Evolutionary conservation across 2,329 filamentous ascomycete species (phyloP).

Genomic region (Myriangium duriaei): DNA sequence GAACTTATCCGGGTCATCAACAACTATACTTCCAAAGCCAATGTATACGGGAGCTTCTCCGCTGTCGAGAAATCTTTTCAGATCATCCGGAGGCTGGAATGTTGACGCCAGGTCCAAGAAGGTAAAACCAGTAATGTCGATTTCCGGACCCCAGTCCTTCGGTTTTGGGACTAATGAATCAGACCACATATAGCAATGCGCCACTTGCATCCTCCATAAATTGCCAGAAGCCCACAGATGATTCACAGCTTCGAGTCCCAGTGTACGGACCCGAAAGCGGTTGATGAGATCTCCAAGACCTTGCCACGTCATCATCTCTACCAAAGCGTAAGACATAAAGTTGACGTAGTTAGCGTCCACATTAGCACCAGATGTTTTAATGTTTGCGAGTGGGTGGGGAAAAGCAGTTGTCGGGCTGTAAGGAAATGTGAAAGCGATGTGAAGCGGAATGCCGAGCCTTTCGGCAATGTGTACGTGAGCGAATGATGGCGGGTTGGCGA

Average conservation of each 20-base stretch:
- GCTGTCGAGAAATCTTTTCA: conserved; percentile 39
- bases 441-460: conserved; percentile 61
- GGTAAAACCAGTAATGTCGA: conserved; percentile 24
- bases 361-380: conserved; percentile 50
- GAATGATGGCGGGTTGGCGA: conserved; percentile 70
- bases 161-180: conserved; percentile 32
- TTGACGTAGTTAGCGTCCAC: conserved; percentile 63
- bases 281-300: conserved; percentile 66
- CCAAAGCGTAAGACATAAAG: conserved; percentile 67
- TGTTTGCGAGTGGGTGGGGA: conserved; percentile 64
- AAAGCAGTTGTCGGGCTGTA: conserved; percentile 66
- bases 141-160: conserved; percentile 29
- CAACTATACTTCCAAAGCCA: conserved; percentile 64
- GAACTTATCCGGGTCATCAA: conserved; percentile 57
- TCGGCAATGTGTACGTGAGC: conserved; percentile 72
- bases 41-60: conserved; percentile 57
- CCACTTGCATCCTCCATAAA: conserved; percentile 59
- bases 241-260: conserved; percentile 61
- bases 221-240: conserved; percentile 66
- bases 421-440: conserved; percentile 47
- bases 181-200: conserved; percentile 53
- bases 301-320: conserved; percentile 61
- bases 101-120: conserved; percentile 24
- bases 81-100: conserved; percentile 23
- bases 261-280: conserved; percentile 54